These are phyloP conservation scores for Ricinus communis DNA, from an alignment of 345 rosid genomes.

Conservation along the genomic window DNA sequence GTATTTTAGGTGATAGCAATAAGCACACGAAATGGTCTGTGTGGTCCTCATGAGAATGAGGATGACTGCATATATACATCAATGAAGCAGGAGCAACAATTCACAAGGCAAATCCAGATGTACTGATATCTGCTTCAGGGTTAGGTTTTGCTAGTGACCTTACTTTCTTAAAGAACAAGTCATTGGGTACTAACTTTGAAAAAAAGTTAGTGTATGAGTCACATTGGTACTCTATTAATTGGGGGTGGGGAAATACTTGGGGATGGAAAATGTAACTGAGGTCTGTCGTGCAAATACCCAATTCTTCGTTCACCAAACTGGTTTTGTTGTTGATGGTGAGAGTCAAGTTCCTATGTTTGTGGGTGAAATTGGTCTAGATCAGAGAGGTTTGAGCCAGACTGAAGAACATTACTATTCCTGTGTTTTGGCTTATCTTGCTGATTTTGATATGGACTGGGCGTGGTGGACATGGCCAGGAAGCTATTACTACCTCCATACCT, in stretches of 20 bases:
- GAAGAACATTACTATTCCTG: conserved; percentile 15
- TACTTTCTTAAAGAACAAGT: background rate
- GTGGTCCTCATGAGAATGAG: conserved; percentile 12
- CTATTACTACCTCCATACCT: background rate
- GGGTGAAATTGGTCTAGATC: conserved; percentile 22
- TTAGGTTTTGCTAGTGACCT: conserved; percentile 10
- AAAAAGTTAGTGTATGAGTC: conserved; percentile 22
- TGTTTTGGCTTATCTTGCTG: background rate
- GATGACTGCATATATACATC: conserved; percentile 14
- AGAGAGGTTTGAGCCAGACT: background rate
- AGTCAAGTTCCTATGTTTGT: conserved; percentile 18
- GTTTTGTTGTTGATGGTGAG: background rate
- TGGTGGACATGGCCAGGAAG: conserved; percentile 22
- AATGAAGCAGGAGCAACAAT: background rate
- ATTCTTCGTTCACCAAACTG: background rate
- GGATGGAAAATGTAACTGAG: background rate
- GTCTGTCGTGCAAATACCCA: conserved; percentile 2
- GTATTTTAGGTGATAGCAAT: conserved; percentile 15
- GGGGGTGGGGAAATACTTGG: background rate
- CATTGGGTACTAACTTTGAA: background rate
- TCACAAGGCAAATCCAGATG: conserved; percentile 20
- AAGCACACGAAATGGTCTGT: conserved; percentile 17
- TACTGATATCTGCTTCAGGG: conserved; percentile 16
- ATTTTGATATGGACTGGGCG: conserved; percentile 17
- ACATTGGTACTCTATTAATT: conserved; percentile 12